Base-by-base conservation (phyloP, 1,284 basidiomycete genomes). In the Dichomitus squalens region DNA sequence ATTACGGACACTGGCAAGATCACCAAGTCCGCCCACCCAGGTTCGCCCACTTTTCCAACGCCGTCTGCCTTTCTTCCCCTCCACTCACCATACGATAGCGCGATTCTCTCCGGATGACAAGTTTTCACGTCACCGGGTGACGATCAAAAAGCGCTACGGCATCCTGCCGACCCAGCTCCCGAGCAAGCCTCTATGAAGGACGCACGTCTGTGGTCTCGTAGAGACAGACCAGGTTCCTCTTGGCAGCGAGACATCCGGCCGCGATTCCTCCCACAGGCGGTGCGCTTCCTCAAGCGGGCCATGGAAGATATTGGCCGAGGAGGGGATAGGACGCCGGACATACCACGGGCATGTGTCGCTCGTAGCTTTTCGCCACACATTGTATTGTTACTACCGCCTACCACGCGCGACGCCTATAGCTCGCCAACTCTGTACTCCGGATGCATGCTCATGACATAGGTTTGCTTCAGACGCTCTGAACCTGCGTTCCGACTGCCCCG, bases 21-120 rank as follows among this genome's bases (percentile, higher is more conserved):
- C 63, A 93, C 93, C 48, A 96, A 94, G 76, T 95, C 93, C 59
- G 95, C 95, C 9, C 95, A 98, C 75, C 95, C 95, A 74, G 94
- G 93, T 95, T 72, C 66, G 82, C 72, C 18, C 27, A 5, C 18
- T 18, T 55, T 49, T 40, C 38, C 40, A 46, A 31, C 41, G 35
- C 43, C 18, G n/a, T n/a, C 11, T 31, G 29, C 50, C 38, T 9
- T 23, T 25, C 27, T 27, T 44, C 35, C 36, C 33, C 39, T 29
- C 31, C 48, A 48, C 46, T 53, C 58, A 58, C 41, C 12, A 16
- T 34, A 43, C 52, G 60, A n/a, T 68, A 95, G 95, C 95, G 35
- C 92, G 95, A 36, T 97, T 97, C 78, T 97, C 95, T 27, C 95
- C 95, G 16, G 95, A 98, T 73, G 95, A 97, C 84, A 97, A 97